Evolutionary conservation across 257 asterid species (phyloP).

Genomic region (Petrea volubilis): DNA sequence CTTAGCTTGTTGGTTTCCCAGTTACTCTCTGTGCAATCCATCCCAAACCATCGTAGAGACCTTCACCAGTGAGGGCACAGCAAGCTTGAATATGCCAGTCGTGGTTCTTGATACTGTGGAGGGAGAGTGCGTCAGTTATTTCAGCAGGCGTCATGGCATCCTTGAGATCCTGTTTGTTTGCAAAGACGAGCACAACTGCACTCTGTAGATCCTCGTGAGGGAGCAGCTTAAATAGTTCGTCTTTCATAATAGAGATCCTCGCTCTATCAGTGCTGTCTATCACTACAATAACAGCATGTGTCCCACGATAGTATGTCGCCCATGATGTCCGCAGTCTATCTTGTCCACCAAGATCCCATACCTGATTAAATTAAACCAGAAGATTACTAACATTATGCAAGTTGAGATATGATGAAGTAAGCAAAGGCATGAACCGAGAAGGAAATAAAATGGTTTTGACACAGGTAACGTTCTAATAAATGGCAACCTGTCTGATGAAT

Average conservation of each 20-base stretch:
- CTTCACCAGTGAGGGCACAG: slow-evolving; percentile 94
- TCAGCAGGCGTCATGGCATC: slow-evolving; percentile 99
- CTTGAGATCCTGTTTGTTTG: slow-evolving; percentile 96
- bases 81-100: slow-evolving; percentile 99
- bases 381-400: neutral
- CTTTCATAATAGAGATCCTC: slow-evolving; percentile 88
- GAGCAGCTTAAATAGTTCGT: slow-evolving; percentile 79
- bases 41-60: slow-evolving; percentile 92
- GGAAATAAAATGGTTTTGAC: neutral
- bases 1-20: slow-evolving; percentile 78
- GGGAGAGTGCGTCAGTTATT: slow-evolving; percentile 91
- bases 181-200: slow-evolving; percentile 83
- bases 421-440: neutral
- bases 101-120: slow-evolving; percentile 93
- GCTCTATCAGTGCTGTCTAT: slow-evolving; percentile 98
- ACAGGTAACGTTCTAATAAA: neutral
- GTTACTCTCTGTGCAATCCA: slow-evolving; percentile 93
- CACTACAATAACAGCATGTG: slow-evolving; percentile 86
- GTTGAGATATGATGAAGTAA: neutral
- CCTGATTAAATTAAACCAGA: slow-evolving; percentile 37
- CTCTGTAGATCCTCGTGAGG: slow-evolving; percentile 84
- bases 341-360: slow-evolving; percentile 99
- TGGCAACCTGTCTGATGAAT: neutral
- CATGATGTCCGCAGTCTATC: slow-evolving; percentile 91
- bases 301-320: slow-evolving; percentile 97